A percentile compares a stretch with the other conserved stretches of the same genome.
phyloP scores from a whole-genome alignment of 257 asterid species.

The Buddleja alternifolia region DNA sequence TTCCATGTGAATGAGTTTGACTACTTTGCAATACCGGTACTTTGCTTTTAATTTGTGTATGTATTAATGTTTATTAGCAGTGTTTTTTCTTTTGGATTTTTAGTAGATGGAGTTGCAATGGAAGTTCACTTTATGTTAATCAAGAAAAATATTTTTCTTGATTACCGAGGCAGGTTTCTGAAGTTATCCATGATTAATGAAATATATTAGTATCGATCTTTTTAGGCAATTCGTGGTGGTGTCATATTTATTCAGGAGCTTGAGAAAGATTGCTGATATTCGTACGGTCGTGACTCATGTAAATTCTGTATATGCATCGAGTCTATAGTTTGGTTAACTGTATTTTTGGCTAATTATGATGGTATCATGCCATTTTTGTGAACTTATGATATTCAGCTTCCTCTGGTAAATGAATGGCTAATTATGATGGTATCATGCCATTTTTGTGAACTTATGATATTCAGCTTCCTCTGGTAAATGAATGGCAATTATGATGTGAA shows the following conservation, averaged over 20 bases:
- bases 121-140: not conserved
- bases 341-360: slow-evolving; percentile 5
- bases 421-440: no score
- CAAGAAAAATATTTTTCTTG: not conserved
- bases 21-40: not conserved
- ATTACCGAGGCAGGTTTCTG: not conserved
- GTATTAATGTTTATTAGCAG: not conserved
- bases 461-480: not conserved
- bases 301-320: not conserved
- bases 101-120: not conserved
- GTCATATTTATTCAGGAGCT: not conserved
- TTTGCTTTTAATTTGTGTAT: slow-evolving; percentile 11
- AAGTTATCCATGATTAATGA: not conserved
- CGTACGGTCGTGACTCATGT: not conserved
- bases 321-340: not conserved
- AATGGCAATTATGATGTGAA: not conserved
- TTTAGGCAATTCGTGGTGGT: not conserved
- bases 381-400: no score
- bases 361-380: not conserved
- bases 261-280: not conserved
- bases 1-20: not conserved
- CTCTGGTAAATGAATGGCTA: no score
- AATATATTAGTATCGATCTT: not conserved
- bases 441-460: not conserved
- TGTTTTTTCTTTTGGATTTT: no score